Percentiles rank a stretch among this genome's conserved stretches.
Conservation (phyloP, 2,329 filamentous ascomycete species). For the Penicillium corylophilum region DNA sequence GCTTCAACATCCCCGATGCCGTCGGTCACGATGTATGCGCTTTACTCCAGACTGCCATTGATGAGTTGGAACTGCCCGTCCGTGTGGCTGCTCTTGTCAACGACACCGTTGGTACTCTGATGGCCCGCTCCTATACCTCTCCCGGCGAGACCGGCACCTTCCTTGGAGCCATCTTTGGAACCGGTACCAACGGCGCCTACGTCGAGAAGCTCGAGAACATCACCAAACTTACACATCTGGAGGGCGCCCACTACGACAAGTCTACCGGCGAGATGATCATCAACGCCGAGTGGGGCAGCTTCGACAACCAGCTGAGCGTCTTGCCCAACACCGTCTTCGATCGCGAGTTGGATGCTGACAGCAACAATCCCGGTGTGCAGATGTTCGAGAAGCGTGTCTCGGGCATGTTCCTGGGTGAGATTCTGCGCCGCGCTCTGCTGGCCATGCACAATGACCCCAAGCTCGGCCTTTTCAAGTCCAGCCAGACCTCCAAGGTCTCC, state of each 20-base stretch:
- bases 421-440: constrained; percentile 75
- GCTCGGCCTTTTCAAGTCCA: constrained; percentile 71
- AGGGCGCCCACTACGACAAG: constrained; percentile 64
- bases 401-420: constrained; percentile 97
- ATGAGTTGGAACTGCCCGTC: constrained; percentile 80
- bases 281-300: constrained; percentile 98
- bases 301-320: constrained; percentile 88
- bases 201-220: constrained; percentile 87
- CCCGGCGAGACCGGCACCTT: constrained; percentile 82
- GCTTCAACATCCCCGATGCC: constrained; percentile 94
- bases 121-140: constrained; percentile 95
- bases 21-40: constrained; percentile 93
- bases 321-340: constrained; percentile 86
- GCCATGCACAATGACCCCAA: constrained; percentile 67
- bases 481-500: constrained; percentile 71
- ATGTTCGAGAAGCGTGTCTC: constrained; percentile 99
- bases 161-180: constrained; percentile 96
- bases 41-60: constrained; percentile 84
- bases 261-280: constrained; percentile 93
- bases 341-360: constrained; percentile 70
- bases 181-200: constrained; percentile 95
- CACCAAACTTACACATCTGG: constrained; percentile 66
- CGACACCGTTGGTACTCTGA: constrained; percentile 94
- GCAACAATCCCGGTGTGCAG: constrained; percentile 88
- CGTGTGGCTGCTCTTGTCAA: constrained; percentile 96